A percentile compares a stretch with the other conserved stretches of the same genome.
These are phyloP conservation scores for Soucietia sequanensis DNA, from an alignment of 805 yeast genomes.

Conservation along the genomic window DNA sequence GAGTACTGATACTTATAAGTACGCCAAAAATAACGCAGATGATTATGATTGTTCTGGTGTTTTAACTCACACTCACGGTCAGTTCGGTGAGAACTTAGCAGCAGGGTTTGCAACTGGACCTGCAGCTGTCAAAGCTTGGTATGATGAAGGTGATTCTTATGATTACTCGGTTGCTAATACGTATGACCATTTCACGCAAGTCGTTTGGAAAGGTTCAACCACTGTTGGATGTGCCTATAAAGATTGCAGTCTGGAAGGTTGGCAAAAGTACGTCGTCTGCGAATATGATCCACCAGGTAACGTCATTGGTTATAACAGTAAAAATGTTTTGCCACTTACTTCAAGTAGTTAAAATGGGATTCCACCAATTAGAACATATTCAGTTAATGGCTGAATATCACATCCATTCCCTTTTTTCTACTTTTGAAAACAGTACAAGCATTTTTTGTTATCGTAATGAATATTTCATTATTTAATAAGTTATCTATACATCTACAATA, in stretches of 20 bases:
- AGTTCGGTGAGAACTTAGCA: conserved; percentile 37
- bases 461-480: no score
- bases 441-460: no score
- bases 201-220: conserved; percentile 29
- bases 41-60: conserved; percentile 37
- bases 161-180: conserved; percentile 22
- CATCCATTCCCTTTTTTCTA: no score
- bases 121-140: conserved; percentile 34
- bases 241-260: conserved; percentile 26
- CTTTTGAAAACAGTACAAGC: no score
- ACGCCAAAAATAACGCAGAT: conserved; percentile 34
- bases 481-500: no score
- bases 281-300: conserved; percentile 37
- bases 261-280: conserved; percentile 34
- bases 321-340: conserved; percentile 25
- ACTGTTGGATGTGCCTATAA: conserved; percentile 32
- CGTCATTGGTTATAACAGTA: conserved; percentile 25
- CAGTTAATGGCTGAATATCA: no score
- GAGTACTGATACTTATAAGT: conserved; percentile 29
- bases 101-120: conserved; percentile 31
- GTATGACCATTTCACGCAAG: conserved; percentile 32
- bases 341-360: neutral
- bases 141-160: conserved; percentile 29
- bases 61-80: conserved; percentile 36
- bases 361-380: neutral